Conservation (phyloP, 345 rosid species). For the Citrus medica region DNA sequence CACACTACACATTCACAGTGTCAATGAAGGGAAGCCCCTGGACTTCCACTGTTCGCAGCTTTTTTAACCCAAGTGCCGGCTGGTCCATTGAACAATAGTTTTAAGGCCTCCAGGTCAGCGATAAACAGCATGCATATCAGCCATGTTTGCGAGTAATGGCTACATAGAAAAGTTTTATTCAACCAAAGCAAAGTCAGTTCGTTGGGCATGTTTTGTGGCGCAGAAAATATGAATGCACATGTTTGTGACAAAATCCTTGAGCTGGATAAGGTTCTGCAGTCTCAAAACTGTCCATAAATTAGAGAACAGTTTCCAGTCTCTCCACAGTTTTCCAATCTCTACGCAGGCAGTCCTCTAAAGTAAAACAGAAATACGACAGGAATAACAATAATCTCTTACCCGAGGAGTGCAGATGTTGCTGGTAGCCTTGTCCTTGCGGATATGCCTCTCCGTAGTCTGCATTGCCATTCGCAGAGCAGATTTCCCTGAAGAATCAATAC, state of each 20-base stretch:
- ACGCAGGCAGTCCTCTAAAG: background rate
- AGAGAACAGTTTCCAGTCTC: background rate
- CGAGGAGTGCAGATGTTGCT: slow-evolving; percentile 99
- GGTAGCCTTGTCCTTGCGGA: slow-evolving; percentile 96
- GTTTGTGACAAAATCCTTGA: background rate
- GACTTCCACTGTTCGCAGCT: too few species aligned
- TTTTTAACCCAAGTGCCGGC: slow-evolving; percentile 90
- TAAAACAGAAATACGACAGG: slow-evolving; percentile 1
- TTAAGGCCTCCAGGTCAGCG: slow-evolving; percentile 90
- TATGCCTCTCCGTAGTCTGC: slow-evolving; percentile 99
- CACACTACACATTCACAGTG: slow-evolving; percentile 80
- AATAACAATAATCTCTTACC: slow-evolving; percentile 39
- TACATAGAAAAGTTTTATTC: slow-evolving; percentile 27
- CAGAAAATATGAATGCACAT: background rate
- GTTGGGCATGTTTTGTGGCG: background rate
- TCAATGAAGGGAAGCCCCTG: slow-evolving; percentile 79
- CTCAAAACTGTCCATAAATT: background rate
- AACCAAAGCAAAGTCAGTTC: slow-evolving; percentile 12
- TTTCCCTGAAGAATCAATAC: too few species aligned
- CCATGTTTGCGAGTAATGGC: slow-evolving; percentile 99
- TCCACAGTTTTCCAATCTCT: background rate
- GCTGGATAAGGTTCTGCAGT: background rate
- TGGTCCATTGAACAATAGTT: slow-evolving; percentile 77
- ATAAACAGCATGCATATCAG: too few species aligned
- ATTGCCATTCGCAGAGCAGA: too few species aligned